phyloP scores from a whole-genome alignment of 2,329 filamentous ascomycete genomes.

The Monosporascus sp. region DNA sequence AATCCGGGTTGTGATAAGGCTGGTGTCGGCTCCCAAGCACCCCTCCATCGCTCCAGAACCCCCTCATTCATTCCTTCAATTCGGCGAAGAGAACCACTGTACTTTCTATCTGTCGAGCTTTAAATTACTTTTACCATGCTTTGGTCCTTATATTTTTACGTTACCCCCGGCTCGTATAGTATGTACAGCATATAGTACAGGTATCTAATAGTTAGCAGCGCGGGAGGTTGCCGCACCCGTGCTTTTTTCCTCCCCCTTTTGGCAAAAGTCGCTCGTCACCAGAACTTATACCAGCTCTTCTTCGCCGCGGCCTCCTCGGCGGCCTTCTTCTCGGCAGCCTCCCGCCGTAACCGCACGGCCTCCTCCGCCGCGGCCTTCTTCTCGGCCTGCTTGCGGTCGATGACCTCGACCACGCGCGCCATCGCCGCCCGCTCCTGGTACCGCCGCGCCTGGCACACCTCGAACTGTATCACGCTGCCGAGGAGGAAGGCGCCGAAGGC shows the following conservation, averaged over 20 bases:
- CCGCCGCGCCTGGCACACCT: constrained; percentile 75
- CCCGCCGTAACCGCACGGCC: constrained; percentile 36
- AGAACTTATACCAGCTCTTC: constrained; percentile 52
- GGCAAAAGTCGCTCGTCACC: constrained; percentile 33
- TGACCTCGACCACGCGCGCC: constrained; percentile 77
- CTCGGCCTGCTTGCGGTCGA: constrained; percentile 66
- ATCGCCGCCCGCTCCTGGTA: constrained; percentile 75
- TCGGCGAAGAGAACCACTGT: too few relatives aligned
- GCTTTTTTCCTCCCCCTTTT: not conserved
- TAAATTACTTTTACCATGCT: too few relatives aligned
- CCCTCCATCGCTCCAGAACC: too few relatives aligned
- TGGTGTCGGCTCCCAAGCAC: too few relatives aligned
- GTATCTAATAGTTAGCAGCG: not conserved
- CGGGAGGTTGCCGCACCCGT: too few relatives aligned
- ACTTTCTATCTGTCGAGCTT: too few relatives aligned
- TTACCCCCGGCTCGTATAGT: not conserved
- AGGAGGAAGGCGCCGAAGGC: constrained; percentile 73
- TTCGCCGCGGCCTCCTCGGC: constrained; percentile 24
- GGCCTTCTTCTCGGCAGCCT: constrained; percentile 37
- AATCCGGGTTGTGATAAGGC: too few relatives aligned
- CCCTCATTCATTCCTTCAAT: too few relatives aligned
- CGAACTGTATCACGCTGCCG: constrained; percentile 67
- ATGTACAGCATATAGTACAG: not conserved
- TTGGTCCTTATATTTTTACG: too few relatives aligned
- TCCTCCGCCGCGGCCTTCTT: constrained; percentile 39